Evolutionary conservation across 169 alveolate species (phyloP).

Genomic region (Plasmodium vivax): DNA sequence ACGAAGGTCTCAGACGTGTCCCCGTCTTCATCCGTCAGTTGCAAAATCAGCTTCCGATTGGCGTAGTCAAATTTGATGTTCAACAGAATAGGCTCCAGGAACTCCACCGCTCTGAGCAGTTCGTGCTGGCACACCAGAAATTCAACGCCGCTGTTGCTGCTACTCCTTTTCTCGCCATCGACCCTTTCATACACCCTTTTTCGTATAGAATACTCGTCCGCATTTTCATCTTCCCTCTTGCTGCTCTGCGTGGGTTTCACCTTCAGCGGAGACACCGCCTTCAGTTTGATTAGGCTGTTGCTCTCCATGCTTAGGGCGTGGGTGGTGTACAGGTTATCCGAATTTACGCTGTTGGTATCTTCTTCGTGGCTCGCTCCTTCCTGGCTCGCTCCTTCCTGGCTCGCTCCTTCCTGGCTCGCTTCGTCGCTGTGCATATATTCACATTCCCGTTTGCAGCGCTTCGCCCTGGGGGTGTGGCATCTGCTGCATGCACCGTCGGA

Average conservation of each 20-base stretch:
- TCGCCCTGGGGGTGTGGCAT: neutral
- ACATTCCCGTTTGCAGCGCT: neutral
- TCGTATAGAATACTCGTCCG: slow-evolving; percentile 34
- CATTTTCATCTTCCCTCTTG: neutral
- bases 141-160: neutral
- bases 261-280: slow-evolving; percentile 55
- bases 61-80: slow-evolving; percentile 69
- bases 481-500: neutral
- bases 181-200: slow-evolving; percentile 37
- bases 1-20: slow-evolving; percentile 69
- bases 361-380: neutral
- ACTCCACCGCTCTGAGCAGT: slow-evolving; percentile 57
- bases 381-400: too few relatives aligned
- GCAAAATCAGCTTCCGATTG: slow-evolving; percentile 25
- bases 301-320: slow-evolving; percentile 17
- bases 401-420: neutral
- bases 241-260: neutral
- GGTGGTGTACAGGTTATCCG: slow-evolving; percentile 41
- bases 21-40: slow-evolving; percentile 72
- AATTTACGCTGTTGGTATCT: slow-evolving; percentile 48
- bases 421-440: neutral
- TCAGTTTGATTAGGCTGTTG: slow-evolving; percentile 24
- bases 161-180: slow-evolving; percentile 3
- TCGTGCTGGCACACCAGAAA: slow-evolving; percentile 61
- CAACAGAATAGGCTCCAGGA: slow-evolving; percentile 53